phyloP scores from a whole-genome alignment of 2,329 filamentous ascomycete species.

The Colletotrichum sp. region DNA sequence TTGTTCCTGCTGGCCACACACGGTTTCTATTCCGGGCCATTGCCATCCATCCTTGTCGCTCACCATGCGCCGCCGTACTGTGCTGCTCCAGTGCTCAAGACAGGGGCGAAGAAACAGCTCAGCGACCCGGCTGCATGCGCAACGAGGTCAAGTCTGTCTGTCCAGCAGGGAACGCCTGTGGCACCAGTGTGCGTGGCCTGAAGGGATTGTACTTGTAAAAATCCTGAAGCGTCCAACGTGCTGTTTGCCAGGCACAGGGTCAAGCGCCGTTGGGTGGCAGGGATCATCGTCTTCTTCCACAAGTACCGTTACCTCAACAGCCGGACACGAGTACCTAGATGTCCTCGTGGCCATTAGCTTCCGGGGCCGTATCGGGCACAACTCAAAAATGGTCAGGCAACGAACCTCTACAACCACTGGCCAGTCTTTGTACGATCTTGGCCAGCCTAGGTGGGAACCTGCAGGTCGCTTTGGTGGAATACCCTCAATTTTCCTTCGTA shows the following conservation, averaged over 20 bases:
- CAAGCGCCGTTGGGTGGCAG: background rate
- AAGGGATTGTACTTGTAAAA: conserved; percentile 12
- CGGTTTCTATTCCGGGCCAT: background rate
- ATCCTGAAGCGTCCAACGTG: background rate
- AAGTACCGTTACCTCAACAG: conserved; percentile 8
- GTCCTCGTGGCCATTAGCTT: background rate
- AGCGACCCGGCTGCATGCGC: background rate
- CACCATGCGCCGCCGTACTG: background rate
- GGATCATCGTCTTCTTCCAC: background rate
- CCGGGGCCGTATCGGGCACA: background rate
- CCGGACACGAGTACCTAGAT: conserved; percentile 4
- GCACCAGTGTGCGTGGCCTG: conserved; percentile 12
- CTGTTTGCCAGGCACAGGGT: conserved; percentile 9
- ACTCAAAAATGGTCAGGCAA: background rate
- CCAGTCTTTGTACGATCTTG: background rate
- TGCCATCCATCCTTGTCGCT: background rate
- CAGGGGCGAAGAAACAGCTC: background rate
- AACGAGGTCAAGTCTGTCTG: background rate
- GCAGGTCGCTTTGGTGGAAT: conserved; percentile 9
- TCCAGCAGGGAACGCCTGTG: background rate
- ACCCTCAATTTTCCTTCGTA: conserved; percentile 2
- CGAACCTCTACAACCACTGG: background rate
- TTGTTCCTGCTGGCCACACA: background rate
- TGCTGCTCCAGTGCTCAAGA: background rate
- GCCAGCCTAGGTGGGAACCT: conserved; percentile 1